These are phyloP conservation scores for Auricularia heimuer DNA, from an alignment of 768 basidiomycete species.

Conservation along the genomic window DNA sequence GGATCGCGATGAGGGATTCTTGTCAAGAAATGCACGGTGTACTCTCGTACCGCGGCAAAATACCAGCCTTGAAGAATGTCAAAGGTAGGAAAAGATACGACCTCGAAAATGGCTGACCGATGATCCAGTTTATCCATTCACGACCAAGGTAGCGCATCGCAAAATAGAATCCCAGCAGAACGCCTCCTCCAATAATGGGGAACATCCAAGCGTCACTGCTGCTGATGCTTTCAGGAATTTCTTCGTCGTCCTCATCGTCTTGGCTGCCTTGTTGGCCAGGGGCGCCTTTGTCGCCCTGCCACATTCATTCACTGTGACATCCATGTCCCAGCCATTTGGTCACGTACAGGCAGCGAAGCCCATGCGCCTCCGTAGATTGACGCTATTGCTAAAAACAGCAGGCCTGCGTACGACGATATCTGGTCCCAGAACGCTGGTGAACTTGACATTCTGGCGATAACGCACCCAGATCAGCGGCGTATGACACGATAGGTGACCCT, in stretches of 20 bases:
- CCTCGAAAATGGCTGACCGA: constrained; percentile 31
- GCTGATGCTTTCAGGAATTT: constrained; percentile 40
- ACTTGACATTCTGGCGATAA: background rate
- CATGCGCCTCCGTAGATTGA: constrained; percentile 64
- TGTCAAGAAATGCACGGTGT: constrained; percentile 47
- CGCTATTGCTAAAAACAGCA: constrained; percentile 51
- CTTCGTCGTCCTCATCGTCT: constrained; percentile 37
- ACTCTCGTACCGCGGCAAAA: constrained; percentile 47
- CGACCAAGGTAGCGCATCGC: constrained; percentile 21
- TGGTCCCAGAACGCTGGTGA: constrained; percentile 14
- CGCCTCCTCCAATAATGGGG: constrained; percentile 35
- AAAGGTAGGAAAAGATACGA: background rate
- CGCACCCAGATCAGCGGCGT: too few species aligned
- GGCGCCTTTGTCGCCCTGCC: too few species aligned
- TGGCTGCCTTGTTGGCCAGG: constrained; percentile 5
- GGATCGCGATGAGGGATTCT: background rate
- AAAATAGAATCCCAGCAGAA: constrained; percentile 58
- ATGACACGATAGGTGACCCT: too few species aligned
- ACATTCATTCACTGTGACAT: too few species aligned
- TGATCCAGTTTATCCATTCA: constrained; percentile 73
- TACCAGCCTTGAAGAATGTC: background rate
- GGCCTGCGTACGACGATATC: constrained; percentile 57
- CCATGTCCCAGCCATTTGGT: background rate
- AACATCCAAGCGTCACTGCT: constrained; percentile 23
- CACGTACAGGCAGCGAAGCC: constrained; percentile 55